Base-by-base conservation (phyloP, 1,284 basidiomycete species). In the Cryptococcus sp. region DNA sequence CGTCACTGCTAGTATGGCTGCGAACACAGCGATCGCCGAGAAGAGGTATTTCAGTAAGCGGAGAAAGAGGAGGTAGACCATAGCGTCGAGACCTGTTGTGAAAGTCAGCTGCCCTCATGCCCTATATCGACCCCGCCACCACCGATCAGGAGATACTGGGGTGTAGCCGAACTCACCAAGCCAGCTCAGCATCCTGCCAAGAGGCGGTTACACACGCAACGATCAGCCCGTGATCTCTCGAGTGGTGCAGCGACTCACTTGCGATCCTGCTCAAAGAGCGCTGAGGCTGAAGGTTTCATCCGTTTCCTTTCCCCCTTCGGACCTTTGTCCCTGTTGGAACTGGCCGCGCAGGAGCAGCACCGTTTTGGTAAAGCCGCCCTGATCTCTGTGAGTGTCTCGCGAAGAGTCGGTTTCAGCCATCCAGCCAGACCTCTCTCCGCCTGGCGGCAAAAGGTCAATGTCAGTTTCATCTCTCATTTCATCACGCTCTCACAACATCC, bases 41-140 rank as follows among this genome's bases (percentile, higher is more conserved):
- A 74, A 75, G 41, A 91, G 80, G 81, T 84, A 86, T 25, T 93
- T 87, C 70, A 89, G 84, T 79, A 99, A 86, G 58, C 91, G 87
- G 39, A 89, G 83, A 74, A 96, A 96, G 25, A 93, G 88, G 25
- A 99, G 84, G 77, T 90, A 98, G 15, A 89, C 84, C 52, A 93
- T 87, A 0, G 93, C 94, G 73, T 99, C 95, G 20, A 97, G 84
- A 17, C 91, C 75, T 65, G 48, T 15, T 8, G 15, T 50, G 16
- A 50, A 34, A 0, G n/a, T 20, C 22, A 20, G 25, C 8, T 13
- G 15, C 1, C 7, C 45, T 13, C 37, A 34, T 23, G 22, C 8
- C 1, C 1, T 15, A 38, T 34, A 40, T 20, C 10, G 15, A 38
- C 16, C 25, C 6, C 46, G 23, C 39, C 22, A 57, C 26, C 38